Percentiles rank a stretch among this genome's conserved stretches.
These are phyloP conservation scores for Staphylotrichum tortipilum DNA, from an alignment of 495 filamentous ascomycete species.

Conservation along the genomic window DNA sequence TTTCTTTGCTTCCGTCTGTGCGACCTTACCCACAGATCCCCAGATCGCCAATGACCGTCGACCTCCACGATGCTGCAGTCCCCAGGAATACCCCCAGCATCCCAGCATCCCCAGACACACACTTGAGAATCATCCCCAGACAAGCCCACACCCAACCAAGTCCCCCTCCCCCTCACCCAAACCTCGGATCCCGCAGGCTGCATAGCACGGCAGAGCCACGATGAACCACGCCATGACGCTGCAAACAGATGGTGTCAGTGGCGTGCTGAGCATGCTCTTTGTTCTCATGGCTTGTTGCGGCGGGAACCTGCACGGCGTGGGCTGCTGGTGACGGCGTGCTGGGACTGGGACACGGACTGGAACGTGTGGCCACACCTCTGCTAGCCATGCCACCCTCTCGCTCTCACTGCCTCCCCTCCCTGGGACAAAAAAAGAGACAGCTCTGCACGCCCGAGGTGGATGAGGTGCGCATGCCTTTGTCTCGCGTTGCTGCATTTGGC, in stretches of 20 bases:
- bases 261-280: conserved; percentile 10
- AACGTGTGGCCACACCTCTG: conserved; percentile 6
- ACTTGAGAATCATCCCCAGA: background rate
- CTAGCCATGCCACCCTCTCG: background rate
- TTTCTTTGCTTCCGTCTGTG: too few species aligned
- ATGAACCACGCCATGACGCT: background rate
- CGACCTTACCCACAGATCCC: too few species aligned
- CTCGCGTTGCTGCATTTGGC: conserved; percentile 17
- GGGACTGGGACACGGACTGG: too few species aligned
- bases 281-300: background rate
- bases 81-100: too few species aligned
- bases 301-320: background rate
- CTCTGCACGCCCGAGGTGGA: conserved; percentile 1
- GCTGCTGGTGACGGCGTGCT: background rate
- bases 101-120: too few species aligned
- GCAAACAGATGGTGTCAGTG: conserved; percentile 9
- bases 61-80: too few species aligned
- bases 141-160: background rate
- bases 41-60: too few species aligned
- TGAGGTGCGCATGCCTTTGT: conserved; percentile 20
- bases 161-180: background rate
- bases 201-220: too few species aligned
- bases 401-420: too few species aligned
- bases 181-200: background rate
- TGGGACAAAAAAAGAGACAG: background rate